Evolutionary conservation across 2,329 filamentous ascomycete genomes (phyloP).

Genomic region (Aspergillus sp.): DNA sequence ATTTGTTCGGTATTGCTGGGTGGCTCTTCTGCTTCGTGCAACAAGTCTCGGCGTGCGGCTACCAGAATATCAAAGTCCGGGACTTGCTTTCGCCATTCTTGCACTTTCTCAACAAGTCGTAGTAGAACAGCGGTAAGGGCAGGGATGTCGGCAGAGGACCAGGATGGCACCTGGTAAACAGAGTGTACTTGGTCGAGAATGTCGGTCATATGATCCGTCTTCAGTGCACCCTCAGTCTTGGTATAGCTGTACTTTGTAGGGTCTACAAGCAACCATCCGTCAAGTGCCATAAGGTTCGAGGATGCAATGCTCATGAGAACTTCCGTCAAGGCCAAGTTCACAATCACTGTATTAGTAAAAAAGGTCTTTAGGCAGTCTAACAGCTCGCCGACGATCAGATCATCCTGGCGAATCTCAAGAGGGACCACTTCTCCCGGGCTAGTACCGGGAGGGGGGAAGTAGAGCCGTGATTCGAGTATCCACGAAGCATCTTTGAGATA

Average conservation of each 20-base stretch:
- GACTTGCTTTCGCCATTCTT: constrained; percentile 61
- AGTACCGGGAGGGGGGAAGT: constrained; percentile 32
- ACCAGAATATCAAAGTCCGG: constrained; percentile 72
- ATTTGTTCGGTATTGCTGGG: constrained; percentile 20
- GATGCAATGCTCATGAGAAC: constrained; percentile 77
- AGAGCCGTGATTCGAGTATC: constrained; percentile 42
- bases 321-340: constrained; percentile 84
- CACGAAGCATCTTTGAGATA: constrained; percentile 54
- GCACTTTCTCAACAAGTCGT: constrained; percentile 61
- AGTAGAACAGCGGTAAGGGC: constrained; percentile 59
- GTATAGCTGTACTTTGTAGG: constrained; percentile 62
- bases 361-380: constrained; percentile 70
- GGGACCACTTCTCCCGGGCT: constrained; percentile 55
- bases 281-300: constrained; percentile 79
- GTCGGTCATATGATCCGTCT: constrained; percentile 29
- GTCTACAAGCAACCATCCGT: constrained; percentile 84
- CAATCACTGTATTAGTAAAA: constrained; percentile 86
- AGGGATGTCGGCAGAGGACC: constrained; percentile 48
- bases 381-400: constrained; percentile 54
- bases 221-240: background rate
- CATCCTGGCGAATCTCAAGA: constrained; percentile 65
- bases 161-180: constrained; percentile 46
- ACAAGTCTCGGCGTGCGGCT: constrained; percentile 53
- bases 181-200: constrained; percentile 26
- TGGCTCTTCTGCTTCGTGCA: constrained; percentile 35